Evolutionary conservation across 2,329 filamentous ascomycete species (phyloP).

Genomic region (Verticillium alfalfae): DNA sequence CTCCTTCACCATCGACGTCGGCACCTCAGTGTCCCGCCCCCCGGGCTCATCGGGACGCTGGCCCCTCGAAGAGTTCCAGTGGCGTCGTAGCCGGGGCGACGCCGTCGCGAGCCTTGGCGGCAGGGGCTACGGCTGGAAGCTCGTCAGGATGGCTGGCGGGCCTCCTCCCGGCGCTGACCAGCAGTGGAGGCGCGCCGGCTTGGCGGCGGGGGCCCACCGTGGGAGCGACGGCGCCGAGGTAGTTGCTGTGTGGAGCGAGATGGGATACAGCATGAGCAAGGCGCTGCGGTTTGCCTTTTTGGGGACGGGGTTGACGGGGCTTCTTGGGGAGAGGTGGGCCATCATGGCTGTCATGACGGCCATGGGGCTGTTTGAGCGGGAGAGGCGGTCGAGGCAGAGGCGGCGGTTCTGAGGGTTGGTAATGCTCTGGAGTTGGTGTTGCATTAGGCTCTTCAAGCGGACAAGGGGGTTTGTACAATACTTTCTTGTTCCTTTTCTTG

Average conservation of each 20-base stretch:
- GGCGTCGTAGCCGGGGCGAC: slow-evolving; percentile 29
- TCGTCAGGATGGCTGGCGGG: slow-evolving; percentile 26
- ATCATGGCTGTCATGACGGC: slow-evolving; percentile 33
- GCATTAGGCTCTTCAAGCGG: too few relatives aligned
- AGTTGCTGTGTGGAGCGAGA: slow-evolving; percentile 31
- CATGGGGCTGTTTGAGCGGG: slow-evolving; percentile 9
- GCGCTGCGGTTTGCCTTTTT: slow-evolving; percentile 31
- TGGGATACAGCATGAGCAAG: slow-evolving; percentile 20
- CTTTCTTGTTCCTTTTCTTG: too few relatives aligned
- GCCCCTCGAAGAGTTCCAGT: slow-evolving; percentile 32
- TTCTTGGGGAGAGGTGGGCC: slow-evolving; percentile 34
- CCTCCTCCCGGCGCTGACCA: slow-evolving; percentile 8
- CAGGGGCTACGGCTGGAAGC: slow-evolving; percentile 30
- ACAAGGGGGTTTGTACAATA: too few relatives aligned
- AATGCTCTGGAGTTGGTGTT: too few relatives aligned
- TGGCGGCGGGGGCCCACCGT: slow-evolving; percentile 12
- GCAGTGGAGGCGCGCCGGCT: slow-evolving; percentile 5
- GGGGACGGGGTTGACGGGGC: slow-evolving; percentile 29
- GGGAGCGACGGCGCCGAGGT: slow-evolving; percentile 32
- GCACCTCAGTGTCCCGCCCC: slow-evolving; percentile 1
- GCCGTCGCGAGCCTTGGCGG: slow-evolving; percentile 26
- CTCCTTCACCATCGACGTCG: slow-evolving; percentile 27
- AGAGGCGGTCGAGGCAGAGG: slow-evolving; percentile 3
- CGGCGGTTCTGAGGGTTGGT: neutral
- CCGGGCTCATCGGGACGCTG: neutral